phyloP scores from a whole-genome alignment of 805 yeast species.

The Cyberlindnera subsufficiens region DNA sequence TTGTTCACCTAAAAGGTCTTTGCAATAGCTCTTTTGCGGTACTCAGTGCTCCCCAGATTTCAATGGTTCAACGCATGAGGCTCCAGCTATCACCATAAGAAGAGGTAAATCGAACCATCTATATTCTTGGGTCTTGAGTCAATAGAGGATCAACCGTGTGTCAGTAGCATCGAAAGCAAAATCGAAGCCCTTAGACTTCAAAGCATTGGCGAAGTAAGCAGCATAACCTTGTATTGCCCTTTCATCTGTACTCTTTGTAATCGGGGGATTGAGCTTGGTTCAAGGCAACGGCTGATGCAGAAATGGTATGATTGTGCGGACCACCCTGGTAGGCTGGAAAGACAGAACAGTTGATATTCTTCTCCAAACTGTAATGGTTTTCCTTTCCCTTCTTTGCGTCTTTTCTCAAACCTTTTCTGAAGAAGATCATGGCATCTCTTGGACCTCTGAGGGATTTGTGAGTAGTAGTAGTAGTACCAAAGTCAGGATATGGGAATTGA shows the following conservation, averaged over 20 bases:
- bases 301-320: slow-evolving; percentile 96
- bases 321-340: slow-evolving; percentile 99
- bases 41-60: too few species aligned
- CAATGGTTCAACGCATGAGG: too few species aligned
- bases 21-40: too few species aligned
- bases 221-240: slow-evolving; percentile 84
- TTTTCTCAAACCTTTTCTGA: slow-evolving; percentile 87
- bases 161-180: slow-evolving; percentile 93
- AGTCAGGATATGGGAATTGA: slow-evolving; percentile 90
- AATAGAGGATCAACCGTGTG: slow-evolving; percentile 83
- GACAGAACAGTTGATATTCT: slow-evolving; percentile 89
- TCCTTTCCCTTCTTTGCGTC: slow-evolving; percentile 82
- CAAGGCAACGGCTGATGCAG: slow-evolving; percentile 92
- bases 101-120: slow-evolving; percentile 57
- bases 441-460: slow-evolving; percentile 98
- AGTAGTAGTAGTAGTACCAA: slow-evolving; percentile 96
- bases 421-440: slow-evolving; percentile 97
- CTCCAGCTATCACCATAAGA: too few species aligned
- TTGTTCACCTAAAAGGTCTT: too few species aligned
- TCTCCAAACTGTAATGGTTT: slow-evolving; percentile 79
- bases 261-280: slow-evolving; percentile 89
- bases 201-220: slow-evolving; percentile 62
- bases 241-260: slow-evolving; percentile 78
- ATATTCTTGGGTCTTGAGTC: slow-evolving; percentile 69
- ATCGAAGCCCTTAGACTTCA: slow-evolving; percentile 56